Base-by-base conservation (phyloP, 805 yeast species). In the Metahyphopichia silvanorum region DNA sequence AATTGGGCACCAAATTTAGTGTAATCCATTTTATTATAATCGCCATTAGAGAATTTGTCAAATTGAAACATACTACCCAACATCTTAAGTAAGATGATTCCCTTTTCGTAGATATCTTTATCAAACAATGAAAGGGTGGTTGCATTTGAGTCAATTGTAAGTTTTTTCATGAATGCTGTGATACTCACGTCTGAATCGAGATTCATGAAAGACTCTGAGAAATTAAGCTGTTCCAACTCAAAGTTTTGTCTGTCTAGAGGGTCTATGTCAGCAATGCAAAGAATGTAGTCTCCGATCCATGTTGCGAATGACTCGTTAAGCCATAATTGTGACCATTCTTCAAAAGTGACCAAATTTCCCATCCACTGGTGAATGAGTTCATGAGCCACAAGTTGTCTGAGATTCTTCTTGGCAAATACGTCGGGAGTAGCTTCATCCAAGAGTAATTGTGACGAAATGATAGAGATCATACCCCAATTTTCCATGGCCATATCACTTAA, bases 291-390 rank as follows among this genome's bases (percentile, higher is more conserved):
- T 1, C 88, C 85, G 43, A 78, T 63, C 68, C 79, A 81, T 0
- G 93, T 83, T 0, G 94, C 93, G 58, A 84, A 80, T 2, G 85
- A 63, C 58, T 85, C 94, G 46, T 82, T 82, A 35, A 85, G 60
- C 89, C 93, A 83, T 23, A 84, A 58, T 46, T 73, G 67, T 31
- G 70, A 72, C 82, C 86, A 84, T 13, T 76, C 72, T 31, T 79
- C 82, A 46, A 82, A 81, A 1, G 85, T 65, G 2, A 82, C 69
- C 43, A 67, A 62, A 43, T 85, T 77, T 6, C 93, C 94, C 35
- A 85, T 55, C 86, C 87, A 85, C 58, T 84, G 91, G 51, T 85
- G 94, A 18, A 82, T 78, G 40, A 84, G 47, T 48, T 84, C 89
- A 52, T 85, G 94, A 2, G 76, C 77, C 6, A 85, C 48, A 27